These are phyloP conservation scores for Zygosaccharomyces lentus DNA, from an alignment of 805 yeast species.

Conservation along the genomic window DNA sequence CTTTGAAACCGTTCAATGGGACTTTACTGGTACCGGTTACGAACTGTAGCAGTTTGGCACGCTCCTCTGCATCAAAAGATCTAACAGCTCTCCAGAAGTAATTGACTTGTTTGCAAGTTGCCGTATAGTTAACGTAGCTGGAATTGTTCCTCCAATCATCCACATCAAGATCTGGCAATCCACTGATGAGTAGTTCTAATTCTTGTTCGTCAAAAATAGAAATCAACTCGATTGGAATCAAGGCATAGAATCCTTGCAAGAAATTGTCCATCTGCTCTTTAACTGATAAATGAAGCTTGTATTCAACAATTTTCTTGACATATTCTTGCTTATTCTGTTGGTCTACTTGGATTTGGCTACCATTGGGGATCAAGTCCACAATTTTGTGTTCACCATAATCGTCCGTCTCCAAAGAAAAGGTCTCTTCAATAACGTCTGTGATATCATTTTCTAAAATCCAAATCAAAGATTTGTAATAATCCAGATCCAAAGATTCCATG, in stretches of 20 bases:
- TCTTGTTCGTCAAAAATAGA: conserved; percentile 94
- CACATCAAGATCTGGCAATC: conserved; percentile 93
- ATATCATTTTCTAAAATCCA: conserved; percentile 98
- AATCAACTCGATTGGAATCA: conserved; percentile 77
- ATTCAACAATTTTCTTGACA: conserved; percentile 80
- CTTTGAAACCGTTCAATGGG: conserved; percentile 90
- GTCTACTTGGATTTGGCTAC: conserved; percentile 79
- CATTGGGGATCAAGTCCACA: conserved; percentile 78
- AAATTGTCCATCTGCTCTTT: conserved; percentile 84
- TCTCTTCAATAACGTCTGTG: conserved; percentile 91
- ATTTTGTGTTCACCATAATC: conserved; percentile 87
- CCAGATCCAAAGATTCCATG: conserved; percentile 89
- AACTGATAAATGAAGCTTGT: conserved; percentile 76
- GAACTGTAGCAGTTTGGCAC: conserved; percentile 90
- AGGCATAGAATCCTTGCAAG: conserved; percentile 81
- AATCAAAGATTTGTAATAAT: conserved; percentile 82
- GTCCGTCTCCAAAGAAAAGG: conserved; percentile 88
- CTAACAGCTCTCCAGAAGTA: conserved; percentile 99
- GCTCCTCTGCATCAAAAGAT: conserved; percentile 88
- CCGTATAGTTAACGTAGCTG: conserved; percentile 71
- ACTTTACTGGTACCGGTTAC: conserved; percentile 97
- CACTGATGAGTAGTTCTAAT: conserved; percentile 84
- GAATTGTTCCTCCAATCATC: conserved; percentile 94
- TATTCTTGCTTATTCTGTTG: conserved; percentile 89
- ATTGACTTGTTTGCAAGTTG: conserved; percentile 79